These are phyloP conservation scores for Podospora conica DNA, from an alignment of 495 filamentous ascomycete species.

Conservation along the genomic window DNA sequence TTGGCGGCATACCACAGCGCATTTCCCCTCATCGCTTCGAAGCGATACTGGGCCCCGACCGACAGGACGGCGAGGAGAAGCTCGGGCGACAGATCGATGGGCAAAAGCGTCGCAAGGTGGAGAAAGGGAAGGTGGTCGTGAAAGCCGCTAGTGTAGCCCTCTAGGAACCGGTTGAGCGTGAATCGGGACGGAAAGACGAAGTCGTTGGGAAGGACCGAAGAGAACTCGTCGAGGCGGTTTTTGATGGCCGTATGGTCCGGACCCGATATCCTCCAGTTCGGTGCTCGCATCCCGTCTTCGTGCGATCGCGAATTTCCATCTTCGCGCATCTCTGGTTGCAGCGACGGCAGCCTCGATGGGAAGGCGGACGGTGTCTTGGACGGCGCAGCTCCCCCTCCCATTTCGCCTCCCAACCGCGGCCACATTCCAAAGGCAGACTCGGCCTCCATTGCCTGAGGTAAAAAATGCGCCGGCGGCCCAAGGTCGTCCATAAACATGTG, in stretches of 20 bases:
- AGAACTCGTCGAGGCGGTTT: conserved; percentile 59
- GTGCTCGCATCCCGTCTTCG: conserved; percentile 35
- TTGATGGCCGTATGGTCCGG: conserved; percentile 57
- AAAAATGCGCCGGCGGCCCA: conserved; percentile 40
- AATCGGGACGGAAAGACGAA: conserved; percentile 61
- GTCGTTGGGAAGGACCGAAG: conserved; percentile 56
- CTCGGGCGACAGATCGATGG: conserved; percentile 50
- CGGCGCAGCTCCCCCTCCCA: conserved; percentile 34
- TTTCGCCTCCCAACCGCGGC: conserved; percentile 34
- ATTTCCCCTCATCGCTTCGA: conserved; percentile 60
- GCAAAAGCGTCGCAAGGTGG: conserved; percentile 56
- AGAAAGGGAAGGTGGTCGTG: conserved; percentile 65
- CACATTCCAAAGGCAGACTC: conserved; percentile 42
- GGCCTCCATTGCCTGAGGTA: conserved; percentile 43
- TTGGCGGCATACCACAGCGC: conserved; percentile 64
- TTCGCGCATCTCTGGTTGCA: conserved; percentile 59
- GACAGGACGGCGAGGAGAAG: conserved; percentile 58
- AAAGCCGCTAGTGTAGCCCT: conserved; percentile 61
- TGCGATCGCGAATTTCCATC: conserved; percentile 39
- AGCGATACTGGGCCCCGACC: conserved; percentile 63
- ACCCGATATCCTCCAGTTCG: conserved; percentile 61
- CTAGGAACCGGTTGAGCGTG: conserved; percentile 58
- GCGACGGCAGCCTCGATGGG: conserved; percentile 61
- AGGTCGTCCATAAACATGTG: conserved; percentile 50
- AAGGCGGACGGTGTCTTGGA: conserved; percentile 57